These are phyloP conservation scores for Brachypodium distachyon DNA, from an alignment of 202 grass and related monocot species.

Conservation along the genomic window DNA sequence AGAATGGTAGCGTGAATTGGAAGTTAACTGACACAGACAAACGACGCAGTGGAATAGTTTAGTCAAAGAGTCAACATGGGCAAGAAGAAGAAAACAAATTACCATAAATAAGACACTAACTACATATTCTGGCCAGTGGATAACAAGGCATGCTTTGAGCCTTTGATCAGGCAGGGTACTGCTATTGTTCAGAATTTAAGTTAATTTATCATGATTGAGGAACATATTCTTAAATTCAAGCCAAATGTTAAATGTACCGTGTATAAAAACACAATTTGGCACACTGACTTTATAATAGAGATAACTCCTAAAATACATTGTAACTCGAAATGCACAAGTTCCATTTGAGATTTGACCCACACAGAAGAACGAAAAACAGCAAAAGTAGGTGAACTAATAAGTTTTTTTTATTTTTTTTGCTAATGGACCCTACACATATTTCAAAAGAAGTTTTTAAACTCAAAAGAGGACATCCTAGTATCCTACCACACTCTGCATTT, in stretches of 20 bases:
- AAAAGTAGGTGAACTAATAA: neutral
- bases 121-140: neutral
- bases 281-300: neutral
- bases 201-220: neutral
- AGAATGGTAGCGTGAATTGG: constrained; percentile 7
- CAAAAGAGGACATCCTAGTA: neutral
- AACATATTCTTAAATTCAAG: neutral
- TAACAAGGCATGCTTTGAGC: neutral
- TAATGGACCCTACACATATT: neutral
- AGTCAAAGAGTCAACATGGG: neutral
- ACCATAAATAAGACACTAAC: neutral
- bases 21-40: constrained; percentile 1
- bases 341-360: neutral
- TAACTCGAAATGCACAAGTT: neutral
- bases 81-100: neutral
- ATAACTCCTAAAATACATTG: neutral
- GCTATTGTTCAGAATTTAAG: neutral
- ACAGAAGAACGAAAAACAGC: neutral
- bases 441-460: neutral
- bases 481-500: neutral
- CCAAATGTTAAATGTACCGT: neutral
- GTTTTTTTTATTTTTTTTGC: neutral
- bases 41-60: neutral
- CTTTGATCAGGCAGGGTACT: neutral
- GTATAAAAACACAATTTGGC: neutral